Evolutionary conservation across 2,329 filamentous ascomycete species (phyloP).

Genomic region (Trichoderma sp.): DNA sequence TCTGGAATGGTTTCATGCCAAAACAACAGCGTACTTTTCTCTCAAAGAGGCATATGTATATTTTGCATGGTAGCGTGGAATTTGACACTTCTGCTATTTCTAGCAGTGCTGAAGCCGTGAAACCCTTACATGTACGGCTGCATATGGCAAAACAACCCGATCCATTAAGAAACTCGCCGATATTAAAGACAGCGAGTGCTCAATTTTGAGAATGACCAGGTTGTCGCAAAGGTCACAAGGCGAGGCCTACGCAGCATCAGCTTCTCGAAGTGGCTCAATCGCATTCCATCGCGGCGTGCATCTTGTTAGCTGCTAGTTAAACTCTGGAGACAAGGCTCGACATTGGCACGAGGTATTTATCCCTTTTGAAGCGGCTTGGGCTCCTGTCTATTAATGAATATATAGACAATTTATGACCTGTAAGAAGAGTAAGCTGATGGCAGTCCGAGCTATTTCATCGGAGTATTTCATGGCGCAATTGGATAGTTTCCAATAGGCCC

Average conservation of each 20-base stretch:
- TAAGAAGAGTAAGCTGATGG: not conserved
- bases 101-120: not conserved
- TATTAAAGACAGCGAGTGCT: not conserved
- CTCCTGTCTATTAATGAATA: not conserved
- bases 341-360: not conserved
- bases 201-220: not conserved
- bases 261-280: not conserved
- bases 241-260: not conserved
- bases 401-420: not conserved
- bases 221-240: not conserved
- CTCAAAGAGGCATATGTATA: not conserved
- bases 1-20: not conserved
- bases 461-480: not conserved
- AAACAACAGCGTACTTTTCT: not conserved
- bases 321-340: not conserved
- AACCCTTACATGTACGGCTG: not conserved
- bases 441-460: not conserved
- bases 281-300: not conserved
- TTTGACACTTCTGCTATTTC: not conserved
- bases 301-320: not conserved
- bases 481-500: not conserved
- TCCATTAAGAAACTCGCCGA: not conserved
- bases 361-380: not conserved
- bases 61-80: not conserved
- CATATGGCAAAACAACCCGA: not conserved